phyloP scores from a whole-genome alignment of 305 asterid genomes.

The Rubia peregrina region DNA sequence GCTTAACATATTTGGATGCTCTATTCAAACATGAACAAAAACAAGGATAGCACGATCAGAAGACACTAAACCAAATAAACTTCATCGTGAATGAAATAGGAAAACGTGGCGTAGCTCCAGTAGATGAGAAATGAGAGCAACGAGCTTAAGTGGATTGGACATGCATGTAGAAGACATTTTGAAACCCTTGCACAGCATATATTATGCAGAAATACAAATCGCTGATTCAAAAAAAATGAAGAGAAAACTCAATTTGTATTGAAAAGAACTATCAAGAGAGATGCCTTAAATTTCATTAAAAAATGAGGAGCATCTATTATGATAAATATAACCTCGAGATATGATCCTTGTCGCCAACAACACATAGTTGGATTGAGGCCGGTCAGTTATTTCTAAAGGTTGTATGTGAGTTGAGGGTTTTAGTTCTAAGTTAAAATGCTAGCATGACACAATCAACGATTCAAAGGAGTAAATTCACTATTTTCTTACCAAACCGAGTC shows the following conservation, averaged over 20 bases:
- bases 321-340: neutral
- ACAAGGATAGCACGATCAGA: neutral
- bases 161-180: neutral
- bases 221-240: neutral
- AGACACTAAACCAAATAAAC: neutral
- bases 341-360: neutral
- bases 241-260: neutral
- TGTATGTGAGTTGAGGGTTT: neutral
- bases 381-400: neutral
- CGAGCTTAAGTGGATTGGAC: neutral
- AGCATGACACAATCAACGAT: slow-evolving; percentile 2
- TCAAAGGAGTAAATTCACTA: slow-evolving; percentile 13
- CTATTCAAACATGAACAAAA: neutral
- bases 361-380: neutral
- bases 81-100: neutral
- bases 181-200: neutral
- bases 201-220: neutral
- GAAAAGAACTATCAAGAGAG: neutral
- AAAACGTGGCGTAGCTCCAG: neutral
- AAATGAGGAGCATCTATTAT: neutral
- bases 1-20: neutral
- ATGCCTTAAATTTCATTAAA: neutral
- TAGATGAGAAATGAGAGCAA: neutral
- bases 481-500: slow-evolving; percentile 72
- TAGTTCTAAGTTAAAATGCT: neutral